Evolutionary conservation across 1,139 yeast species (phyloP).

Genomic region (Nakaseomyces delphensis): DNA sequence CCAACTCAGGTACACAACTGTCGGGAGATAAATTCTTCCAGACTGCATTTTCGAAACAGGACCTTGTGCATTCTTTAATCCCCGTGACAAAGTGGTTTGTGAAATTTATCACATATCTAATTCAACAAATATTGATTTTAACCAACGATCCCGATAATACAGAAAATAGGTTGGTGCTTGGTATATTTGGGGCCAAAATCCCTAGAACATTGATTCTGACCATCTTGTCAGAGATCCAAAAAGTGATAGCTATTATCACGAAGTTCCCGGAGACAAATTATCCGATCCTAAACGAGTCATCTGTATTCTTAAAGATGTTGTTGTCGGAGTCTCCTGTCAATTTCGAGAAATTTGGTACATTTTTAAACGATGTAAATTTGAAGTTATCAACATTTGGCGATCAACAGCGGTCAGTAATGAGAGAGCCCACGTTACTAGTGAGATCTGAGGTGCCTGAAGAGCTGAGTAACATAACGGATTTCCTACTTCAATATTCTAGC

Average conservation of each 20-base stretch:
- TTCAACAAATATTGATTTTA: conserved; percentile 27
- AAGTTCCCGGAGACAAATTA: conserved; percentile 30
- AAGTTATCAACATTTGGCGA: conserved; percentile 27
- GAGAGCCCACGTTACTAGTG: conserved; percentile 28
- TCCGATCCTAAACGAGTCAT: conserved; percentile 31
- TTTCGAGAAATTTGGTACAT: conserved; percentile 30
- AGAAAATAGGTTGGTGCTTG: conserved; percentile 24
- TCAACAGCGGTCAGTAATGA: conserved; percentile 18
- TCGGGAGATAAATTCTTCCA: conserved; percentile 25
- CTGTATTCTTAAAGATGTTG: conserved; percentile 26
- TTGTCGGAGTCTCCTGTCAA: conserved; percentile 29
- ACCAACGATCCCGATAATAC: conserved; percentile 22
- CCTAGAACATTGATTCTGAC: conserved; percentile 28
- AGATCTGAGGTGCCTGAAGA: conserved; percentile 28
- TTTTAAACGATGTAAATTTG: conserved; percentile 26
- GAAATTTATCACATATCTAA: conserved; percentile 27
- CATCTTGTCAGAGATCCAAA: conserved; percentile 29
- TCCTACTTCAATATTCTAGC: conserved; percentile 23
- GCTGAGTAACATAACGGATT: conserved; percentile 21
- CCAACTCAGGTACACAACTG: conserved; percentile 16
- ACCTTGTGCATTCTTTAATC: conserved; percentile 28
- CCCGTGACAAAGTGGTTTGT: conserved; percentile 33
- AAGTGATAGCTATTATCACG: conserved; percentile 26
- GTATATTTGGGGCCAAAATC: conserved; percentile 30
- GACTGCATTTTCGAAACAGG: conserved; percentile 32